Conservation (phyloP, 257 asterid species). For the Lantana camara region DNA sequence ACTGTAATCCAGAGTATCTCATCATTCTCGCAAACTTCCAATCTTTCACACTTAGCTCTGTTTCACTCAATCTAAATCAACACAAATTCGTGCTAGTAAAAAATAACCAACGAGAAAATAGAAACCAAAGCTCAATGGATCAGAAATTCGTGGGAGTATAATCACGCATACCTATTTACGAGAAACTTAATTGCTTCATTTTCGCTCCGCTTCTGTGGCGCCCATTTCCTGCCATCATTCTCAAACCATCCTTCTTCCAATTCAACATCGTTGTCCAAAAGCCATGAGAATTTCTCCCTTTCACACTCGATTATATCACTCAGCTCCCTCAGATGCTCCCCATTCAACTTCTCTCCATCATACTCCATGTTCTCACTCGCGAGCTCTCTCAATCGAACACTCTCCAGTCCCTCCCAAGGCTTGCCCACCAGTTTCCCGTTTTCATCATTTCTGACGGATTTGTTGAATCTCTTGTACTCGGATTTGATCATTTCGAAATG, state of each 20-base stretch:
- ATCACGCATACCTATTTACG: conserved; percentile 50
- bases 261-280: conserved; percentile 78
- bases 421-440: conserved; percentile 60
- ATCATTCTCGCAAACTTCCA: conserved; percentile 81
- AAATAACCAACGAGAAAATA: background rate
- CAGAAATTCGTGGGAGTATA: background rate
- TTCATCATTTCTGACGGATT: conserved; percentile 27
- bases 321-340: conserved; percentile 67
- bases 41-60: conserved; percentile 63
- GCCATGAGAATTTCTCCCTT: conserved; percentile 75
- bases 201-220: conserved; percentile 62
- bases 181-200: conserved; percentile 60
- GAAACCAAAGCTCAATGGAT: background rate
- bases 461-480: conserved; percentile 66
- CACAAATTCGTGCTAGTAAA: conserved; percentile 21
- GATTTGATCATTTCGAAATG: conserved; percentile 61
- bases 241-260: conserved; percentile 50
- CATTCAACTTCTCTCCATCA: conserved; percentile 54
- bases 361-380: conserved; percentile 49
- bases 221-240: conserved; percentile 47
- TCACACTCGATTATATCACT: conserved; percentile 77
- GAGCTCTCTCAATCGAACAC: conserved; percentile 63
- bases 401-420: conserved; percentile 90
- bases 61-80: conserved; percentile 55
- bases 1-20: conserved; percentile 81